Base-by-base conservation (phyloP, 2,329 filamentous ascomycete genomes). In the Aphanocladium album region DNA sequence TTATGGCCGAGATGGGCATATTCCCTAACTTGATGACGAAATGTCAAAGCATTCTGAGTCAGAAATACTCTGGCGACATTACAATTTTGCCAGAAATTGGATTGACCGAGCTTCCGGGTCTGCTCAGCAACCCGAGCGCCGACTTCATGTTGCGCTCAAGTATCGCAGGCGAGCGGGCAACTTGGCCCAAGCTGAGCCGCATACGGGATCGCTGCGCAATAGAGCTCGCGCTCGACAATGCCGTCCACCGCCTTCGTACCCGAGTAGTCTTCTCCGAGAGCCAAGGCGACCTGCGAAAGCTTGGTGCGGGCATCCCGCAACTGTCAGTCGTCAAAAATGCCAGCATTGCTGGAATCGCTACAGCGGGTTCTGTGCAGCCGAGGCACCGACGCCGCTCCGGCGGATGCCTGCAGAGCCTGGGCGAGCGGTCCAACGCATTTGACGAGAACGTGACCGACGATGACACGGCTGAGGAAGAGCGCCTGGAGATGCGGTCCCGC, bases 21-120 rank as follows among this genome's bases (percentile, higher is more conserved):
- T 88, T 95, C 63, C 89, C 91, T 17, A 95, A 89, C 61, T 79
- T 89, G 1, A 81, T 91, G 65, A 90, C 88, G 51, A 96, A 96
- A 71, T 80, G 88, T 23, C 83, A 86, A 46, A 93, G 90, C 1
- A 86, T 98, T 17, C 80, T 98, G 54, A 93, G 87, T 64, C 93
- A 98, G 69, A 91, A 89, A 64, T 98, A 98, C 69, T 93, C 90
- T 2, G 93, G 93, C 7, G 93, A 98, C 73, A 96, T 98, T 70
- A 98, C 92, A 49, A 96, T 98, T 58, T 80, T 96, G 35, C 93
- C 93, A 0, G 86, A 91, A 58, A 88, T 96, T 61, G 83, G 83
- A 5, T 85, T 89, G 57, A 81, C 86, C 8, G 88, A 96, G 63
- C 83, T 96, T 23, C 88, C 89, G 1, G 83, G 84, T 9, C 86